Evolutionary conservation across 139 green algal genomes (phyloP), one percentile per base, ranked within the genome.

Genomic region (Astrephomene gubernaculifera): DNA sequence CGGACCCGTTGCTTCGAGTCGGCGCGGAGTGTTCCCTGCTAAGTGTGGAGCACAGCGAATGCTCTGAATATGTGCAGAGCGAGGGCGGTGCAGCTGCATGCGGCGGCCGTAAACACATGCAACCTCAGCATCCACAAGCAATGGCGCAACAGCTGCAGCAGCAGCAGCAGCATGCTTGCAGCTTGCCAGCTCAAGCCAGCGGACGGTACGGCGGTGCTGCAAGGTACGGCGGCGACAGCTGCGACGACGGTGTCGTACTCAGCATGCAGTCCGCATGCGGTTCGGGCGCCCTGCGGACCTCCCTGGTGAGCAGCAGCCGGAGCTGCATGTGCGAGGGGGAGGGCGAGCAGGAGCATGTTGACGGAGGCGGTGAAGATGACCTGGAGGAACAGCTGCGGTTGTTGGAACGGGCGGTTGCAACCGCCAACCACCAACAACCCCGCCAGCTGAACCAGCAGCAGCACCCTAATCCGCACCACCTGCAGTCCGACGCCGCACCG

Each of bases 361-460:
- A 6, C 10, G 31, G 63, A 43, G 31, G 63, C 4, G 44, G 12
- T n/a, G 70, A 65, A 22, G 83, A 54, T n/a, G 82, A 80, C 65
- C 68, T 79, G 31, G 81, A 80, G 31, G 69, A 81, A 70, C 68
- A 72, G 14, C 69, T 79, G 17, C 70, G 36, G 36, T 60, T 82
- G 82, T 64, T 74, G 64, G 41, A 57, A 35, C 82, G 45, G 39
- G 67, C 39, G 10, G n/a, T 27, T 29, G 17, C 27, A 25, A 57
- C 49, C 12, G 49, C 49, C 49, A 12, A 57, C 49, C n/a, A n/a
- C n/a, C n/a, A n/a, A n/a, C n/a, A n/a, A n/a, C n/a, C n/a, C n/a
- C n/a, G n/a, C n/a, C n/a, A n/a, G n/a, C n/a, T n/a, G n/a, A n/a
- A n/a, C n/a, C n/a, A n/a, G n/a, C n/a, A n/a, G n/a, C n/a, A n/a